Percentiles rank a stretch among this genome's conserved stretches.
These are phyloP conservation scores for Sphagnurus paluster DNA, from an alignment of 1,284 basidiomycete genomes.

Conservation along the genomic window DNA sequence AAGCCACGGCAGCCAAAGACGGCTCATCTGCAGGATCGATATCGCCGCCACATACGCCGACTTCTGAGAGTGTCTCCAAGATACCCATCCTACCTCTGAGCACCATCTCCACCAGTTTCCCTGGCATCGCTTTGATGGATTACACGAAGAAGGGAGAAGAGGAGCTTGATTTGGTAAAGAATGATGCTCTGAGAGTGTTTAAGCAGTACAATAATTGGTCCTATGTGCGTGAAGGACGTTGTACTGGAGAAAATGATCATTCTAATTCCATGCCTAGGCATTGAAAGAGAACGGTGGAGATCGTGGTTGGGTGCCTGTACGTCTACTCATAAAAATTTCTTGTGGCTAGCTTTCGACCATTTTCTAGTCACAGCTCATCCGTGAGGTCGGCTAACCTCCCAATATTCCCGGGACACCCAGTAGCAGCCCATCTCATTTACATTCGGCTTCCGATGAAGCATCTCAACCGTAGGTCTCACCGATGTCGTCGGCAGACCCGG, in stretches of 20 bases:
- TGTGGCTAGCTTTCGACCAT: no score
- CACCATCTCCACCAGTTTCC: slow-evolving; percentile 93
- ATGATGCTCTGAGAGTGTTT: slow-evolving; percentile 88
- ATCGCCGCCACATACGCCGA: slow-evolving; percentile 43
- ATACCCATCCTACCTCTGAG: slow-evolving; percentile 83
- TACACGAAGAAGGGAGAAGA: slow-evolving; percentile 90
- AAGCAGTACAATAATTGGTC: slow-evolving; percentile 98
- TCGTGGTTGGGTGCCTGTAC: slow-evolving; percentile 87
- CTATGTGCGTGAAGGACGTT: slow-evolving; percentile 55
- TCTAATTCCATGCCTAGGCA: slow-evolving; percentile 51
- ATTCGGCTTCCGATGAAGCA: slow-evolving; percentile 35
- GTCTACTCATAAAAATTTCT: slow-evolving; percentile 25
- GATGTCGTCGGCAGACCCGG: slow-evolving; percentile 59
- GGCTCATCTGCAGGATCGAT: slow-evolving; percentile 46
- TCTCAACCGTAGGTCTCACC: slow-evolving; percentile 64
- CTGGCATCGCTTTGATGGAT: slow-evolving; percentile 93
- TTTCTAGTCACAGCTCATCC: slow-evolving; percentile 72
- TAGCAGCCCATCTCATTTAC: slow-evolving; percentile 37
- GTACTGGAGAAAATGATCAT: background rate
- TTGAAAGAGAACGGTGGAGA: slow-evolving; percentile 88
- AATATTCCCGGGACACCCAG: slow-evolving; percentile 59
- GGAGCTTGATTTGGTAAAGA: slow-evolving; percentile 84
- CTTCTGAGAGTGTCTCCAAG: no score
- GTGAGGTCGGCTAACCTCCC: slow-evolving; percentile 57
- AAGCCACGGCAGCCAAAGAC: slow-evolving; percentile 61